Conservation (phyloP, 371 early-diverging fungal genomes). For the Syncephalastrum racemosum region DNA sequence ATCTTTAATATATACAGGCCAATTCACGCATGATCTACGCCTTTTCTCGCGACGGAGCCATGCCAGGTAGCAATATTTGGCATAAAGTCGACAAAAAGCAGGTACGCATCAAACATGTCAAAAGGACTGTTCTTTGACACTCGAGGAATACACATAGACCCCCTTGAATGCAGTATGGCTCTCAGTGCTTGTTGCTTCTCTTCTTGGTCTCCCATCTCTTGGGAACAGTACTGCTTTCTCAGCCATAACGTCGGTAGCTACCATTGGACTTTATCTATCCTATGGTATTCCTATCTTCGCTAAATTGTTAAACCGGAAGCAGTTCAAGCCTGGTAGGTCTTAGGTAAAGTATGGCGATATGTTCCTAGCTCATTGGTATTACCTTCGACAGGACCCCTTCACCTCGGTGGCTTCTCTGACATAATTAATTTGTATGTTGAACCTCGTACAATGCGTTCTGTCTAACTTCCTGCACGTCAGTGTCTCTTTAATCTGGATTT, state of each 20-base stretch:
- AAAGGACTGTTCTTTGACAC: neutral
- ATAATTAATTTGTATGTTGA: slow-evolving; percentile 19
- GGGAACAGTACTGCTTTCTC: slow-evolving; percentile 41
- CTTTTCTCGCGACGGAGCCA: slow-evolving; percentile 70
- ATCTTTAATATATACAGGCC: slow-evolving; percentile 11
- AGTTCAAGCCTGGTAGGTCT: slow-evolving; percentile 22
- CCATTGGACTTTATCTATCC: slow-evolving; percentile 63
- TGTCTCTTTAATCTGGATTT: slow-evolving; percentile 46
- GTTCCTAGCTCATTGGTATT: neutral
- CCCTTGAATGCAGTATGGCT: slow-evolving; percentile 55
- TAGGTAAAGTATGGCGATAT: neutral
- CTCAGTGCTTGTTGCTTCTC: slow-evolving; percentile 41
- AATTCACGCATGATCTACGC: slow-evolving; percentile 76
- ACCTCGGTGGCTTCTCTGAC: slow-evolving; percentile 40
- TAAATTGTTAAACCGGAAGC: slow-evolving; percentile 21
- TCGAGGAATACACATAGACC: slow-evolving; percentile 13
- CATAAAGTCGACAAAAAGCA: slow-evolving; percentile 22
- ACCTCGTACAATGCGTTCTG: neutral
- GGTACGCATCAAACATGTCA: slow-evolving; percentile 37
- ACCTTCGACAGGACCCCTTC: slow-evolving; percentile 26
- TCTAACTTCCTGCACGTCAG: neutral
- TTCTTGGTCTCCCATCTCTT: slow-evolving; percentile 44
- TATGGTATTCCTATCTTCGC: slow-evolving; percentile 42
- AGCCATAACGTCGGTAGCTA: slow-evolving; percentile 63
- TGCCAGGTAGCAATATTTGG: slow-evolving; percentile 56